Conservation (phyloP, 371 early-diverging fungal genomes). For the Coemansia sp. region DNA sequence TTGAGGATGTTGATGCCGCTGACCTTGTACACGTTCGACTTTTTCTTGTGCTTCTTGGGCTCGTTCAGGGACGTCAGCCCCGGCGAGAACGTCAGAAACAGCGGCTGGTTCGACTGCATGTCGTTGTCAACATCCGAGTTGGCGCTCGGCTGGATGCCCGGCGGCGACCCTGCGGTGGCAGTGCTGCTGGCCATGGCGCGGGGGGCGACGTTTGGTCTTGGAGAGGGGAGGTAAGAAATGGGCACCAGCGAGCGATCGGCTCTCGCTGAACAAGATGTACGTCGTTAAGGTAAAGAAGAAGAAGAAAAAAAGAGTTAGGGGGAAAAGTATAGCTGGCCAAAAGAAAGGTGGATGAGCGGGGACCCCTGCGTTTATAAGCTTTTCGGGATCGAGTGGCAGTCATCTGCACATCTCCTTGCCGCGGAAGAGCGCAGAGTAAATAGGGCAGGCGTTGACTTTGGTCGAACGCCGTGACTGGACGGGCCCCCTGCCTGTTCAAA, state of each 20-base stretch:
- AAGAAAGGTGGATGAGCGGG: constrained; percentile 6
- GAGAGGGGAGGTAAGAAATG: background rate
- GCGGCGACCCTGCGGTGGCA: constrained; percentile 5
- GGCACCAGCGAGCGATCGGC: background rate
- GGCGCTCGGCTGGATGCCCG: background rate
- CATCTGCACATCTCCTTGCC: background rate
- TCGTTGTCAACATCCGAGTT: constrained; percentile 43
- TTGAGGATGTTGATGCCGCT: constrained; percentile 68
- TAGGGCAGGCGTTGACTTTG: constrained; percentile 8
- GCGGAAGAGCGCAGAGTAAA: background rate
- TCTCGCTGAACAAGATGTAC: too few relatives aligned
- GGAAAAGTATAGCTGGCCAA: background rate
- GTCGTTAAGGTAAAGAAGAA: background rate
- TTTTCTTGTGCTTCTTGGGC: constrained; percentile 32
- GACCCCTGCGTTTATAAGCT: constrained; percentile 4
- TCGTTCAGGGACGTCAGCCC: constrained; percentile 41
- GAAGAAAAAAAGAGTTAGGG: background rate
- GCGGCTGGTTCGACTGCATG: constrained; percentile 43
- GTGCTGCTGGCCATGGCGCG: constrained; percentile 14
- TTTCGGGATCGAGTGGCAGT: constrained; percentile 1
- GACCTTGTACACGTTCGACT: constrained; percentile 54
- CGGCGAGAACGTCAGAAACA: constrained; percentile 49
- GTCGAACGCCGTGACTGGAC: background rate
- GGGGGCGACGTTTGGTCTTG: background rate
- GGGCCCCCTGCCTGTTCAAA: background rate